Evolutionary conservation across 768 basidiomycete species (phyloP), one percentile per base, ranked within the genome.

Genomic region (Boletus reticuloceps): DNA sequence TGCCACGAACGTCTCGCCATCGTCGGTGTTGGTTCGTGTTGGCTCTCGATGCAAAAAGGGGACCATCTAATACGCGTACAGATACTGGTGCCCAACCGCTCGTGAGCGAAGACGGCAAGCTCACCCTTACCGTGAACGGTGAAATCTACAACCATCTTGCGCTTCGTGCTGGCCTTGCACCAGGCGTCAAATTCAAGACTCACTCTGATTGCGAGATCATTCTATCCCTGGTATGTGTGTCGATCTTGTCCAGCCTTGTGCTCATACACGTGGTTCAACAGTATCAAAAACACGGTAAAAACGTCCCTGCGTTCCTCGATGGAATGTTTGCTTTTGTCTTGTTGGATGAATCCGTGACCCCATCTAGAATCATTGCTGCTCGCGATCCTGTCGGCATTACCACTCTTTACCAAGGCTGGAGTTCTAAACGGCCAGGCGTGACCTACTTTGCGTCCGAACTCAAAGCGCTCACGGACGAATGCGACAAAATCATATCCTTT

Each of bases 261-360:
- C 36, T 61, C 4, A 51, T 41, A 19, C 22, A 29, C 36, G 12
- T 44, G 53, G 20, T 22, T 38, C 17, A 50, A 11, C 60, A 98
- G 96, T 98, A 97, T 77, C 78, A 80, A 63, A 88, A 92, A 74
- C 72, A 91, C 65, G 94, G 77, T 66, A 91, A 83, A 61, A 81
- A 81, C 5, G 75, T 96, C 27, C 91, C 90, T 74, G 74, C 75
- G 67, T 77, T 83, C 67, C 87, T 99, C 55, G 97, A 99, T 68
- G 97, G 97, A 60, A 96, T 99, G 92, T 99, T 99, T 77, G 94
- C 96, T 2, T 99, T 98, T 67, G 89, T 98, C 59, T 82, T 98
- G 43, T 79, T 98, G 55, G 97, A 99, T 74, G 93, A 95, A 68
- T 91, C 93, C 13, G 88, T 90, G 55, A 78, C 88, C 1, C 96